These are phyloP conservation scores for Cornus controversa DNA, from an alignment of 148 eudicot species.

Conservation along the genomic window DNA sequence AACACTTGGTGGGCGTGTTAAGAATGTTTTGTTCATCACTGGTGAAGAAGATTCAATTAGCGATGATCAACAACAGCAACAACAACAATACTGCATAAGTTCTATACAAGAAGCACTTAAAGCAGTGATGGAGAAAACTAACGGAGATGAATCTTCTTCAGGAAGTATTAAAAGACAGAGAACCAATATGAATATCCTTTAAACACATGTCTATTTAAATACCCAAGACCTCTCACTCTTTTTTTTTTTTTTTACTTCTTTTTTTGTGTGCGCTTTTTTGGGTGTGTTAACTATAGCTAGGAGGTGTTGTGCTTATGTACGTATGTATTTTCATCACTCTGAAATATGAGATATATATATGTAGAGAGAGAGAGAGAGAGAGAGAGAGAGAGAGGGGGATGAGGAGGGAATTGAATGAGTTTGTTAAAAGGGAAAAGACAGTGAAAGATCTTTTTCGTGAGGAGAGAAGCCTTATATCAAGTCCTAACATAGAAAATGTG, in stretches of 20 bases:
- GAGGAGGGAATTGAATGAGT: no score
- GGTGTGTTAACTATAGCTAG: conserved; percentile 14
- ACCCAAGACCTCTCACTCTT: background rate
- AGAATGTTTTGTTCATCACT: conserved; percentile 78
- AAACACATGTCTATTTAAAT: conserved; percentile 41
- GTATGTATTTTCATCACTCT: no score
- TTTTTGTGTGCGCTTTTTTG: background rate
- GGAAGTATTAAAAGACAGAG: conserved; percentile 95
- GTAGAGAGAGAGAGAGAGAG: background rate
- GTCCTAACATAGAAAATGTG: conserved; percentile 5
- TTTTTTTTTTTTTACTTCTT: background rate
- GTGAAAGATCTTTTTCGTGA: conserved; percentile 15
- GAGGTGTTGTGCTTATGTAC: no score
- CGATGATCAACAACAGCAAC: conserved; percentile 27
- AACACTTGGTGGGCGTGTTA: conserved; percentile 85
- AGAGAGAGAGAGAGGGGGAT: background rate
- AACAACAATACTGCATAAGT: conserved; percentile 43
- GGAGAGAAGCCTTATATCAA: conserved; percentile 12
- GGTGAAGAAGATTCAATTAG: conserved; percentile 33
- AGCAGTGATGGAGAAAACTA: conserved; percentile 78
- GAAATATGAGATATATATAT: no score
- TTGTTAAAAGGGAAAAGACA: background rate
- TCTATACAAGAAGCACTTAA: conserved; percentile 82
- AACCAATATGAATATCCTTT: conserved; percentile 49
- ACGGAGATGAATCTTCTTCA: conserved; percentile 61